Base-by-base conservation (phyloP, 345 rosid species). In the Eucalyptus camaldulensis region DNA sequence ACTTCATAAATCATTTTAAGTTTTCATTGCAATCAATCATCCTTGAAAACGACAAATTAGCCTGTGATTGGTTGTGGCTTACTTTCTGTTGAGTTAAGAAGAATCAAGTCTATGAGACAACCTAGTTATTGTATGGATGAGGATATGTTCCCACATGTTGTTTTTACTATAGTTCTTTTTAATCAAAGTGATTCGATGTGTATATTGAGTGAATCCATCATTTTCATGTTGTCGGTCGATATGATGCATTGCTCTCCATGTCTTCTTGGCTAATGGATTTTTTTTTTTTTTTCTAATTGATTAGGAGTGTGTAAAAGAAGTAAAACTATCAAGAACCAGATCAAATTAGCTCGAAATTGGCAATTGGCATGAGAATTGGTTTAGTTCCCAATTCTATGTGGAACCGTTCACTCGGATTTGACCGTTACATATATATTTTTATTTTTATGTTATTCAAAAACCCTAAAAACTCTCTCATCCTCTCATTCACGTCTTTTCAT, bases 251-350 rank as follows among this genome's bases (percentile, higher is more conserved):
- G 43, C 19, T 16, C 43, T 8, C 10, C 0, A 3, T n/a, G 4
- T 31, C 43, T 69, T 69, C 8, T 10, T 69, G 22, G 43, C 43
- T 69, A 3, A 69, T 69, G 43, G 43, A 31, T 69, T 69, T 10
- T 19, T 22, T 22, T 10, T 19, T 22, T 22, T n/a, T 22, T 33
- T 31, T n/a, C 8, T 24, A 9, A 56, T 56, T 24, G 29, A 56
- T 24, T 56, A 56, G 29, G 62, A 56, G 13, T 10, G 9, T 53
- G 3, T 11, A 56, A 56, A 56, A 56, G 62, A 56, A 56, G 10
- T 24, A 56, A 10, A 56, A 4, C 29, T 56, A 0, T 53, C 58
- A 4, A 53, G 5, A 53, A 53, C 10, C 0, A 53, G 0, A 19
- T 53, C 58, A 53, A 53, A 53, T 22, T 53, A 53, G 58, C 2